Conservation (phyloP, 139 green algal genomes). For the Micromonas commoda region DNA sequence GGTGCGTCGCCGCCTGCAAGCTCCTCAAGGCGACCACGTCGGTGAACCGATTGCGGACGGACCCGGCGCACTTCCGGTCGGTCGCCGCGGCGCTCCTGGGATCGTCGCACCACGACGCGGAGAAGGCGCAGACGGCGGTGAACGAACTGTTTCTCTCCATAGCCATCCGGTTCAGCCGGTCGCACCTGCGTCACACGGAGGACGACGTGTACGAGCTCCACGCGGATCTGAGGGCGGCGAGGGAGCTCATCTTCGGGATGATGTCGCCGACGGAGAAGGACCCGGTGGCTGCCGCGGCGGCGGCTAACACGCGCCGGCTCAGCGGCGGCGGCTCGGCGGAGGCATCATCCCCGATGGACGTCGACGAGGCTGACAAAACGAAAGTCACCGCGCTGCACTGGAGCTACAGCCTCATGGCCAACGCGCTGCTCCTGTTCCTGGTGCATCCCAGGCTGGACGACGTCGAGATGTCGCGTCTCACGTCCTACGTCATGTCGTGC, state of each 20-base stretch:
- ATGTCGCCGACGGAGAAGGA: conserved; percentile 8
- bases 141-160: conserved; percentile 36
- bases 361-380: neutral
- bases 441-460: conserved; percentile 33
- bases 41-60: neutral
- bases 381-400: no score
- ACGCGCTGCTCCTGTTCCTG: conserved; percentile 50
- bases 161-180: conserved; percentile 36
- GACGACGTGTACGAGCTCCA: neutral
- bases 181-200: neutral
- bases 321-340: no score
- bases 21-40: conserved; percentile 17
- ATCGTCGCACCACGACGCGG: conserved; percentile 35
- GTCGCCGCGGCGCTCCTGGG: conserved; percentile 42
- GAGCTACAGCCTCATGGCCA: conserved; percentile 54
- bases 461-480: neutral
- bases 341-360: no score
- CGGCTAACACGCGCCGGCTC: no score
- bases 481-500: conserved; percentile 35
- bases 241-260: neutral
- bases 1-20: conserved; percentile 42
- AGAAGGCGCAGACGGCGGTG: conserved; percentile 39
- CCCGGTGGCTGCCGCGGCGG: neutral
- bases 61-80: neutral
- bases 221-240: neutral